Percentiles rank a stretch among this genome's conserved stretches.
phyloP scores from a whole-genome alignment of 768 basidiomycete genomes.

The Candolleomyces aberdarensis region DNA sequence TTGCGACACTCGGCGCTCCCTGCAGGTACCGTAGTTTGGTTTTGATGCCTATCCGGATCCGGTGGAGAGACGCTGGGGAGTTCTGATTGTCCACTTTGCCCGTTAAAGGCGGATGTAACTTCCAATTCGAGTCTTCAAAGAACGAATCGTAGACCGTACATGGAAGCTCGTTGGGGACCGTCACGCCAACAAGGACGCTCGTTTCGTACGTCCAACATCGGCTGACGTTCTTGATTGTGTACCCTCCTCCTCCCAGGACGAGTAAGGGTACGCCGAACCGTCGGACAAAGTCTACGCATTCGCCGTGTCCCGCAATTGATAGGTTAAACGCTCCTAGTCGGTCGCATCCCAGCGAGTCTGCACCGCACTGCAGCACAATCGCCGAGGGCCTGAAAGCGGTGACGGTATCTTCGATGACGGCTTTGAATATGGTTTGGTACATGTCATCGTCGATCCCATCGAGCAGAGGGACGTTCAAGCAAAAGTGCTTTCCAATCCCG shows the following conservation, averaged over 20 bases:
- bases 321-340: constrained; percentile 96
- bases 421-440: constrained; percentile 94
- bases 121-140: constrained; percentile 89
- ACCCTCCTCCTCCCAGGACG: constrained; percentile 93
- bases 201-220: constrained; percentile 99
- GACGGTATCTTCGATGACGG: constrained; percentile 93
- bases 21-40: constrained; percentile 90
- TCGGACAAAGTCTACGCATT: constrained; percentile 96
- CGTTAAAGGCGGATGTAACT: constrained; percentile 89
- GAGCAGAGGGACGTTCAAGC: constrained; percentile 89
- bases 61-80: constrained; percentile 74
- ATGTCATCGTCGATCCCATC: constrained; percentile 98
- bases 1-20: constrained; percentile 93
- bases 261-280: constrained; percentile 88
- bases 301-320: constrained; percentile 95
- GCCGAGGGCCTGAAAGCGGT: constrained; percentile 81
- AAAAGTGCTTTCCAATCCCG: constrained; percentile 91
- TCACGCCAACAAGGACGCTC: constrained; percentile 80
- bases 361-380: constrained; percentile 96
- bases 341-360: constrained; percentile 94
- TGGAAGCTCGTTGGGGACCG: constrained; percentile 85
- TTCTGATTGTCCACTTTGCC: constrained; percentile 94
- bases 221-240: constrained; percentile 94
- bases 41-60: constrained; percentile 80
- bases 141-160: constrained; percentile 88